Evolutionary conservation across 2,329 filamentous ascomycete species (phyloP).

Genomic region (Lecanicillium sp.): DNA sequence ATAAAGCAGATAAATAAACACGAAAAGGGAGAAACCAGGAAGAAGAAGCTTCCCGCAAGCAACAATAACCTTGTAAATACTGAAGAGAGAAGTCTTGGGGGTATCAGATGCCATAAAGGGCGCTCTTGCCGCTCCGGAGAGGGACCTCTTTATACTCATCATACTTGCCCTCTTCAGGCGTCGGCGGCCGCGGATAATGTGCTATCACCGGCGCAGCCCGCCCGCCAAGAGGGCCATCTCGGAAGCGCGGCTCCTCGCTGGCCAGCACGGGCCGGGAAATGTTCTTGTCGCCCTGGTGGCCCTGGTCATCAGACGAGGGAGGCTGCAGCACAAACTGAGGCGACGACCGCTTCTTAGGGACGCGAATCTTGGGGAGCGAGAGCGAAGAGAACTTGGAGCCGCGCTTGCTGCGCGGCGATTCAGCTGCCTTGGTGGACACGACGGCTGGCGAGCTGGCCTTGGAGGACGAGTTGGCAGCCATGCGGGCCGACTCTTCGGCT

Average conservation of each 20-base stretch:
- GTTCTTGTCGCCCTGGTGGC: conserved; percentile 15
- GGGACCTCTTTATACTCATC: conserved; percentile 20
- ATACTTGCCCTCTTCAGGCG: conserved; percentile 4
- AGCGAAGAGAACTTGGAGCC: conserved; percentile 25
- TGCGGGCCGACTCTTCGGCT: conserved; percentile 16
- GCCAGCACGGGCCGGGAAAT: conserved; percentile 22
- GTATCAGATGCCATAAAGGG: conserved; percentile 22
- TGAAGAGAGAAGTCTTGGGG: too few relatives aligned
- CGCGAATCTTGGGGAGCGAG: conserved; percentile 27
- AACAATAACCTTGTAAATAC: too few relatives aligned
- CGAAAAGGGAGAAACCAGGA: too few relatives aligned
- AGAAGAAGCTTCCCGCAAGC: too few relatives aligned
- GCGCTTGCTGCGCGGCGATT: conserved; percentile 12
- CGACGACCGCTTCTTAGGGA: conserved; percentile 34
- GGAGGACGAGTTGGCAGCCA: conserved; percentile 6
- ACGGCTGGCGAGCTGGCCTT: conserved; percentile 17
- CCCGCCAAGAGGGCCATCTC: conserved; percentile 15
- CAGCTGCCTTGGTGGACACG: conserved; percentile 8
- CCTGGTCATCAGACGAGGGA: conserved; percentile 18
- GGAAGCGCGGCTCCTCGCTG: conserved; percentile 16
- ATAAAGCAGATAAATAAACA: too few relatives aligned
- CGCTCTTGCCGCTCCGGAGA: conserved; percentile 26
- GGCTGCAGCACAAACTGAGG: conserved; percentile 24
- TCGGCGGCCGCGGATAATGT: not conserved
- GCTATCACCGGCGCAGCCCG: not conserved